A percentile compares a stretch with the other conserved stretches of the same genome.
phyloP scores from a whole-genome alignment of 306 rosid genomes.

The Casuarina glauca region DNA sequence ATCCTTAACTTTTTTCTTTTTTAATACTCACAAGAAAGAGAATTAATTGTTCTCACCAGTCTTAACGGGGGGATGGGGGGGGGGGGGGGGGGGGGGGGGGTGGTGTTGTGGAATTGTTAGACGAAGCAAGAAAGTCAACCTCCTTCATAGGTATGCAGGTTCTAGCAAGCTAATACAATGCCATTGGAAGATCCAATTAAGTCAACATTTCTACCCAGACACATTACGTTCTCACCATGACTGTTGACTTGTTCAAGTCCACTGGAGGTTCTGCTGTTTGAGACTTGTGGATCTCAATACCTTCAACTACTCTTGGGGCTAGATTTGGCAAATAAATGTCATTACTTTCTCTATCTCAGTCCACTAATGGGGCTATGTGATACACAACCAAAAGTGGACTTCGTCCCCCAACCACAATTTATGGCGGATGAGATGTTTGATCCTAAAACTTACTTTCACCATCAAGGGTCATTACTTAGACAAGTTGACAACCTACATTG shows the following conservation, averaged over 20 bases:
- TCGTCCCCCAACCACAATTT: neutral
- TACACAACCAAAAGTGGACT: neutral
- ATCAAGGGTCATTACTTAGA: too few relatives aligned
- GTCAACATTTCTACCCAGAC: neutral
- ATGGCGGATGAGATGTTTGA: neutral
- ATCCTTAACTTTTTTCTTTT: neutral
- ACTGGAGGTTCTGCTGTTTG: neutral
- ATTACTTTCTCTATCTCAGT: neutral
- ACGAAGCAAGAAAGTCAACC: neutral
- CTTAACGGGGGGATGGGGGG: too few relatives aligned
- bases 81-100: too few relatives aligned
- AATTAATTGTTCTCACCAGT: neutral
- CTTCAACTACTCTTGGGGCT: neutral
- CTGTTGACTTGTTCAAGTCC: too few relatives aligned
- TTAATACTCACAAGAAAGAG: neutral
- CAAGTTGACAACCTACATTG: neutral
- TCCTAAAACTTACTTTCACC: neutral
- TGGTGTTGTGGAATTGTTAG: too few relatives aligned
- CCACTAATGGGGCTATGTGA: neutral
- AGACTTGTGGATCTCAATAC: neutral
- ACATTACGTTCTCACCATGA: too few relatives aligned
- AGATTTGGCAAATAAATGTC: constrained; percentile 1
- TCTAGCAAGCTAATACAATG: neutral
- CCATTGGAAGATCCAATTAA: neutral
- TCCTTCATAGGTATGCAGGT: neutral